phyloP scores from a whole-genome alignment of 352 stramenopile species.

The Phytophthora meadii region DNA sequence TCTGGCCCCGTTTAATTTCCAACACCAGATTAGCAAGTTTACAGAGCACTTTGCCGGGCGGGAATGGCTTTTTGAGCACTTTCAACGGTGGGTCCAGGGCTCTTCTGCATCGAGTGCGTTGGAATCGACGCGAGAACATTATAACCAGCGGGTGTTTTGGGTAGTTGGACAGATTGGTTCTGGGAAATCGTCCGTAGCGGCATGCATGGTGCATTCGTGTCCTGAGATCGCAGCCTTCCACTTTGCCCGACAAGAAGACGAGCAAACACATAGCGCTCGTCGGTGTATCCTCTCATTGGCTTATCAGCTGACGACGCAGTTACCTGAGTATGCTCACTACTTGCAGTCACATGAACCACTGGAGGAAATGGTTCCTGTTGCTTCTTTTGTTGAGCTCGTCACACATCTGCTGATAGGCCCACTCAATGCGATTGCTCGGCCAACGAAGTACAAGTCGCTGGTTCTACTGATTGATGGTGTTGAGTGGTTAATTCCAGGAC shows the following conservation, averaged over 20 bases:
- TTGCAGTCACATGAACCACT: conserved; percentile 73
- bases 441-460: conserved; percentile 54
- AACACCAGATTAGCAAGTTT: conserved; percentile 79
- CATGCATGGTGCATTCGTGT: conserved; percentile 68
- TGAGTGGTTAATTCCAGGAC: conserved; percentile 51
- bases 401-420: conserved; percentile 62
- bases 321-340: conserved; percentile 71
- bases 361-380: conserved; percentile 80
- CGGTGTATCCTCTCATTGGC: conserved; percentile 74
- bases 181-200: conserved; percentile 70
- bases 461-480: conserved; percentile 75
- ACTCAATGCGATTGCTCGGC: conserved; percentile 69
- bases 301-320: conserved; percentile 80
- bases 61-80: conserved; percentile 63
- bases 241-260: conserved; percentile 74
- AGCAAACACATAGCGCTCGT: conserved; percentile 73
- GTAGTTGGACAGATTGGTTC: conserved; percentile 74
- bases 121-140: conserved; percentile 9
- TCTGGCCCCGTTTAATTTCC: conserved; percentile 72
- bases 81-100: conserved; percentile 59
- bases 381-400: conserved; percentile 62
- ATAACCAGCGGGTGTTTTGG: conserved; percentile 66
- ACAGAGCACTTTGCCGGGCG: conserved; percentile 65
- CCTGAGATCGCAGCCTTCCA: conserved; percentile 81
- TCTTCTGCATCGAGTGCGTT: conserved; percentile 1